Percentiles rank a stretch among this genome's conserved stretches.
Conservation (phyloP, 2,329 filamentous ascomycete species). For the Colletotrichum cuscutae region DNA sequence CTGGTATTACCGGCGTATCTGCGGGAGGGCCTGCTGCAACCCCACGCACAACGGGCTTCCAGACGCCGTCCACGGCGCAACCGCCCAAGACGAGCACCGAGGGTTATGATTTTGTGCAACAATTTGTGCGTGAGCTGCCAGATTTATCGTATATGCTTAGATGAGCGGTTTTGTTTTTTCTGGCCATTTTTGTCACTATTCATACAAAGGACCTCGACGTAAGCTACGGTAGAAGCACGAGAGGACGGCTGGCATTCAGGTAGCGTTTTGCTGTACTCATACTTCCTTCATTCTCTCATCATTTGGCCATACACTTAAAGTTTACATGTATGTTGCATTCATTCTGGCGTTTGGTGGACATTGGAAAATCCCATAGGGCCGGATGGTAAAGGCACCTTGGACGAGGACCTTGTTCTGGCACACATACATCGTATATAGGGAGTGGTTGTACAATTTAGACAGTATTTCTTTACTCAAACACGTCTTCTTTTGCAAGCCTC, state of each 20-base stretch:
- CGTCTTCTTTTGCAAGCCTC: background rate
- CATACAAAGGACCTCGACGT: background rate
- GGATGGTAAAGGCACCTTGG: too few relatives aligned
- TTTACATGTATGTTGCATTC: conserved; percentile 9
- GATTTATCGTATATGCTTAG: conserved; percentile 59
- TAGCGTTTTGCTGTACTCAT: too few relatives aligned
- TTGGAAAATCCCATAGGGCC: background rate
- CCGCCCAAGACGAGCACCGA: conserved; percentile 29
- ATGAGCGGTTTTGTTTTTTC: conserved; percentile 37
- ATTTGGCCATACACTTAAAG: background rate
- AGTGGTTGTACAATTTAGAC: background rate
- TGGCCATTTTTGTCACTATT: background rate
- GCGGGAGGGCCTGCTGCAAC: conserved; percentile 7
- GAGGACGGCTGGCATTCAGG: background rate
- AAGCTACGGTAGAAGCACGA: background rate
- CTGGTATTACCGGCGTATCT: conserved; percentile 17
- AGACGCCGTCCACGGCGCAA: conserved; percentile 7
- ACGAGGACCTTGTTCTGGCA: background rate
- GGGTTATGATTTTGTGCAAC: conserved; percentile 46
- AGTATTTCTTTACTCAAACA: background rate
- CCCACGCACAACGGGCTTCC: conserved; percentile 9
- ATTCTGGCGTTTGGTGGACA: conserved; percentile 16
- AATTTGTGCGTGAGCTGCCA: conserved; percentile 51
- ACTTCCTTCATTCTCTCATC: background rate
- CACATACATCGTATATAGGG: background rate